Conservation (phyloP, 1,284 basidiomycete species). For the Ceratobasidium sp. region DNA sequence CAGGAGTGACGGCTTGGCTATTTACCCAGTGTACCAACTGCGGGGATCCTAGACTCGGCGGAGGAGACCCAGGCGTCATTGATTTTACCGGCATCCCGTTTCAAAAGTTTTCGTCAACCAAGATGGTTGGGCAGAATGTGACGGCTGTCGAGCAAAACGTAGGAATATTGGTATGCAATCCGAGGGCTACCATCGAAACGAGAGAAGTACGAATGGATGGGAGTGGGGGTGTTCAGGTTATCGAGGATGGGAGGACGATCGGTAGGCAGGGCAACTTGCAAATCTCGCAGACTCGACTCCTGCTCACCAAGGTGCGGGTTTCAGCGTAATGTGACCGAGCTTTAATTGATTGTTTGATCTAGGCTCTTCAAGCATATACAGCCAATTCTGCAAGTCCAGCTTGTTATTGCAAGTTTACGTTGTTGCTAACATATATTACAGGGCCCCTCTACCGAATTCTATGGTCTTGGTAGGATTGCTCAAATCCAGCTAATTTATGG, state of each 20-base stretch:
- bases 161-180: conserved; percentile 23
- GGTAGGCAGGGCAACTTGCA: conserved; percentile 19
- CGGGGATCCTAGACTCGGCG: too few relatives aligned
- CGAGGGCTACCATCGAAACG: conserved; percentile 7
- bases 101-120: not conserved
- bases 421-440: not conserved
- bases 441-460: not conserved
- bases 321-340: not conserved
- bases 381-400: not conserved
- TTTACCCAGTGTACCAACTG: conserved; percentile 15
- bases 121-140: not conserved
- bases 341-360: not conserved
- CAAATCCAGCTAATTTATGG: conserved; percentile 28
- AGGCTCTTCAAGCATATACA: not conserved
- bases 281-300: not conserved
- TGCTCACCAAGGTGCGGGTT: conserved; percentile 2
- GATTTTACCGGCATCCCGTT: conserved; percentile 14
- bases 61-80: not conserved
- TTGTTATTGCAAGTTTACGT: not conserved
- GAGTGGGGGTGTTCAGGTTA: conserved; percentile 4
- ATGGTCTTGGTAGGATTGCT: not conserved
- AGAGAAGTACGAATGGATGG: conserved; percentile 34
- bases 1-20: conserved; percentile 24
- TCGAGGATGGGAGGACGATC: conserved; percentile 4
- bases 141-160: not conserved